Evolutionary conservation across 2,329 filamentous ascomycete species (phyloP).

Genomic region (Verticillium nubilum): DNA sequence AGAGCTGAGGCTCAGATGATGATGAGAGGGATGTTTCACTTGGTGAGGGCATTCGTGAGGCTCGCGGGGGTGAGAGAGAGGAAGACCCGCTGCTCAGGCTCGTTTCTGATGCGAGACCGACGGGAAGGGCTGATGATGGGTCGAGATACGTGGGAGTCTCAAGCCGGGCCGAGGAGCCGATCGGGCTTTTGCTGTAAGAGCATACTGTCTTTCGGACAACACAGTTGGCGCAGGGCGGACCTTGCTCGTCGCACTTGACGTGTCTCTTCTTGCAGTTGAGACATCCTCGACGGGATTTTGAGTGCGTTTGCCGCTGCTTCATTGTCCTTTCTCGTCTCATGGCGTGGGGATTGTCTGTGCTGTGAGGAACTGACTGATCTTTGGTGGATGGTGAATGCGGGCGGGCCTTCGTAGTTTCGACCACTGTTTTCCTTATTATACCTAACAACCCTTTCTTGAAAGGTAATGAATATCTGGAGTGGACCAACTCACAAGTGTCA

Average conservation of each 20-base stretch:
- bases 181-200: neutral
- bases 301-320: constrained; percentile 22
- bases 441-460: no score
- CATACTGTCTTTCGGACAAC: constrained; percentile 14
- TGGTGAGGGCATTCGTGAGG: neutral
- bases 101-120: neutral
- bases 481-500: no score
- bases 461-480: no score
- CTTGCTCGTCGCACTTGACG: constrained; percentile 31
- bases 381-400: no score
- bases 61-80: neutral
- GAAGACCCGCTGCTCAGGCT: neutral
- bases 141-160: neutral
- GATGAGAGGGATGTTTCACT: neutral
- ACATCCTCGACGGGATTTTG: constrained; percentile 26
- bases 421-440: no score
- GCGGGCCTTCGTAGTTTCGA: no score
- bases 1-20: neutral
- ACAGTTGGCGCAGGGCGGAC: constrained; percentile 28
- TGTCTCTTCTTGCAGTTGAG: constrained; percentile 27
- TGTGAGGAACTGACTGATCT: no score
- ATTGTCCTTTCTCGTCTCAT: neutral
- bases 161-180: neutral
- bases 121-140: neutral
- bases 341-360: no score